Evolutionary conservation across 1,284 basidiomycete genomes (phyloP), one percentile per base, ranked within the genome.

Genomic region (Ganoderma leucocontextum): DNA sequence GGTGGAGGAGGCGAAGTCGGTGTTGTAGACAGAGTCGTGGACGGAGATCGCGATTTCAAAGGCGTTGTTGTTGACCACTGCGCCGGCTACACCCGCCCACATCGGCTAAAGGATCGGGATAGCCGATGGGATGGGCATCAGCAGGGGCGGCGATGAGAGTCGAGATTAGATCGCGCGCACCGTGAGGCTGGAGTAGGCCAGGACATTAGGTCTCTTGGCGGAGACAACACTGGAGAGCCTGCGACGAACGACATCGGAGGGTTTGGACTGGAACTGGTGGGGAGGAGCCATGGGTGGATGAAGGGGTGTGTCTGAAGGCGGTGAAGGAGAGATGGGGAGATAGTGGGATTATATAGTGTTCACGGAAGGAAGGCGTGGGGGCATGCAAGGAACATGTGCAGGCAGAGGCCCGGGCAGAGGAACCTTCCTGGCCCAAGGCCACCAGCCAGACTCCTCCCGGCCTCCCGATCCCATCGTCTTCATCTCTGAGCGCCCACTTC

Each of bases 11-110:
- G 87, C 81, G 75, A 89, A 93, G 78, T 94, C 92, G 71, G 91
- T 92, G 79, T 85, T 89, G 79, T 94, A 94, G 75, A 94, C 91
- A 17, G 90, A 92, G 78, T 94, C 92, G 78, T 94, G 91, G 63
- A 94, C 84, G 66, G 91, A 91, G 75, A 94, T 84, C 41, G 91
- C 89, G 77, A 94, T 81, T 79, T 93, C 91, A 69, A 85, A 89
- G 62, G 82, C 84, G 64, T 86, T 86, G 77, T 88, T 89, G 75
- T 87, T 84, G 75, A 88, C 78, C 57, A 87, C 74, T 39, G 81
- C 81, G 58, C 90, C 91, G 9, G 91, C 89, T 64, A 93, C 85
- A 77, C 91, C 92, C 68, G 89, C 91, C 91, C 92, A 94, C 92
- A 94, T 93, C 25, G 92, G 90, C 92, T 93, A 58, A 4, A 9